Conservation (phyloP, 73 alveolate species). For the Symbiodinium natans region DNA sequence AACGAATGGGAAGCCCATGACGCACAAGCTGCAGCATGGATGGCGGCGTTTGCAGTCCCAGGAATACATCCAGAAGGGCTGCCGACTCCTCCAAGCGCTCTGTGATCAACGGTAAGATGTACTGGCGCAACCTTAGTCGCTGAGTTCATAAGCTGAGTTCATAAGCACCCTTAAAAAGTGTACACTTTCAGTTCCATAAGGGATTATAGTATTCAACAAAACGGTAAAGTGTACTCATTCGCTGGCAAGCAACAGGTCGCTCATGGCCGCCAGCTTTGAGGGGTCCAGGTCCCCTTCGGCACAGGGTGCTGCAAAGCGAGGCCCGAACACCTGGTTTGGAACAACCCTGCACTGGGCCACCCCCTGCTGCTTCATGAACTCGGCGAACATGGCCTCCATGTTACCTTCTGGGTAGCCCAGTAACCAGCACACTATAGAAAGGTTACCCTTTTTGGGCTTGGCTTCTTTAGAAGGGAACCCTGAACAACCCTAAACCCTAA, state of each 20-base stretch:
- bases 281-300: conserved; percentile 18
- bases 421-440: too few relatives aligned
- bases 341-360: conserved; percentile 84
- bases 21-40: conserved; percentile 27
- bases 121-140: too few relatives aligned
- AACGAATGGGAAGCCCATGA: conserved; percentile 32
- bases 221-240: too few relatives aligned
- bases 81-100: conserved; percentile 66
- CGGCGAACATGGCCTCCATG: conserved; percentile 37
- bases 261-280: conserved; percentile 12
- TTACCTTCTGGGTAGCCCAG: too few relatives aligned
- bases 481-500: too few relatives aligned
- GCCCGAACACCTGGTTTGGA: conserved; percentile 59
- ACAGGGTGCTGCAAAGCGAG: conserved; percentile 71
- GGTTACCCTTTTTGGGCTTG: too few relatives aligned
- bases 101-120: conserved; percentile 35
- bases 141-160: too few relatives aligned
- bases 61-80: conserved; percentile 48
- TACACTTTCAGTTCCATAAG: too few relatives aligned
- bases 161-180: too few relatives aligned
- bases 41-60: conserved; percentile 32
- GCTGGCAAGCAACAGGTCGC: background rate
- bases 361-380: conserved; percentile 59
- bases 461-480: too few relatives aligned
- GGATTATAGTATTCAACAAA: too few relatives aligned